These are phyloP conservation scores for Globisporangium irregulare DNA, from an alignment of 352 stramenopile species.

Conservation along the genomic window DNA sequence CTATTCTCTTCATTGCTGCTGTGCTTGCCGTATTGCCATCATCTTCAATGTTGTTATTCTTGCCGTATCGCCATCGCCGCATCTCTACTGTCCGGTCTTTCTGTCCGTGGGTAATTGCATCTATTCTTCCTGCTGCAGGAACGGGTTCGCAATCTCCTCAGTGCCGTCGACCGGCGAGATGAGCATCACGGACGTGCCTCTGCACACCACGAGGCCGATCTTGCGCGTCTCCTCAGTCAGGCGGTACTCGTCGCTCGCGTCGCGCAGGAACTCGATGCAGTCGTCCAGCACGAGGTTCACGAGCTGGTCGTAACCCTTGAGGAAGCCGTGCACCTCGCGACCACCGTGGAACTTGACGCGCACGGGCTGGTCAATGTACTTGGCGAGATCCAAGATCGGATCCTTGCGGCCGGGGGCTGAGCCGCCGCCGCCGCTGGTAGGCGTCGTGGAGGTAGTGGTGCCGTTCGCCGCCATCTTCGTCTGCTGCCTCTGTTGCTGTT, in stretches of 20 bases:
- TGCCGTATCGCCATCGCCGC: neutral
- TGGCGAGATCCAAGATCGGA: constrained; percentile 93
- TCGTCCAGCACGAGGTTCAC: constrained; percentile 98
- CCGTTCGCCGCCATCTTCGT: constrained; percentile 62
- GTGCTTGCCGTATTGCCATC: neutral
- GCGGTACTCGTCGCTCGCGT: constrained; percentile 87
- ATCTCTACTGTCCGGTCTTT: neutral
- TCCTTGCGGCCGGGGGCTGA: constrained; percentile 44
- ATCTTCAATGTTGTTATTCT: neutral
- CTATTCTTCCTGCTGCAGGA: constrained; percentile 83
- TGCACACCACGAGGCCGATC: constrained; percentile 93
- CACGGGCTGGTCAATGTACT: constrained; percentile 94
- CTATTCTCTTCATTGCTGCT: neutral
- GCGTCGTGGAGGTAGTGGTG: constrained; percentile 15
- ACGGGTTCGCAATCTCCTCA: constrained; percentile 91
- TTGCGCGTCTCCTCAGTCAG: constrained; percentile 90
- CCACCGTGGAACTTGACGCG: constrained; percentile 95
- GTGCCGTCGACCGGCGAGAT: constrained; percentile 90
- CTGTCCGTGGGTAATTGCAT: neutral
- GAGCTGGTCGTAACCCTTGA: constrained; percentile 96
- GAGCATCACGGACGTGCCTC: constrained; percentile 90
- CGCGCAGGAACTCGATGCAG: constrained; percentile 93
- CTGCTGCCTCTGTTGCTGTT: neutral
- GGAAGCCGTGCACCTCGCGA: constrained; percentile 87
- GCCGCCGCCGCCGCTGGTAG: constrained; percentile 16